Evolutionary conservation across 768 basidiomycete species (phyloP), one percentile per base, ranked within the genome.

Genomic region (Rossbeevera mucosa): DNA sequence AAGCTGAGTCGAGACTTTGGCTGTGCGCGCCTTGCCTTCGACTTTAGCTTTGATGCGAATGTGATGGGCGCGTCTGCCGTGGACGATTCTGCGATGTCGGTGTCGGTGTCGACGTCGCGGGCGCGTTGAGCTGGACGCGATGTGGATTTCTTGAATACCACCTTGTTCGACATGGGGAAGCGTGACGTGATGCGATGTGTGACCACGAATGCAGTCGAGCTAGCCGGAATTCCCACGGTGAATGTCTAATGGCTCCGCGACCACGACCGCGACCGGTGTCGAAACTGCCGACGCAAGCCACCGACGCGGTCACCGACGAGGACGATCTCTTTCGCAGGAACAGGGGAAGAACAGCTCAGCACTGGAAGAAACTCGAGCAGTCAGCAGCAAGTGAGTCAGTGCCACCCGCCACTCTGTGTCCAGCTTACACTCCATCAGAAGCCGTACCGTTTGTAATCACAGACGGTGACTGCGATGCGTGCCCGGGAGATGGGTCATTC

Each of bases 281-380:
- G 47, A 51, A 42, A 43, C 61, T 58, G 44, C 42, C 54, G 25
- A 53, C 48, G 30, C 21, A 38, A 2, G 9, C 36, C 36, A 6
- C 18, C 36, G 36, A 11, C 11, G 12, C 57, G 36, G 43, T 41
- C 66, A 65, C 78, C 11, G 84, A 88, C 52, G 80, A 80, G 46
- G 87, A 91, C 65, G 80, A 79, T 14, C 72, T 80, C 66, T 91
- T 90, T 59, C 78, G 89, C 60, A 79, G 79, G 46, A 91, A 89
- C 64, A 73, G 70, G 41, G 77, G 77, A 53, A 74, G 86, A 47
- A 79, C 80, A 5, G 63, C 72, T 4, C 70, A 76, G 47, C 71
- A 76, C 3, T 88, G 88, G 85, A 79, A 74, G 62, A 76, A 75
- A 52, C 65, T 91, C 38, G 77, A 82, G 22, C 71, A 79, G 62